Evolutionary conservation across 2,329 filamentous ascomycete genomes (phyloP).

Genomic region (Cordyceps cateniannulata): DNA sequence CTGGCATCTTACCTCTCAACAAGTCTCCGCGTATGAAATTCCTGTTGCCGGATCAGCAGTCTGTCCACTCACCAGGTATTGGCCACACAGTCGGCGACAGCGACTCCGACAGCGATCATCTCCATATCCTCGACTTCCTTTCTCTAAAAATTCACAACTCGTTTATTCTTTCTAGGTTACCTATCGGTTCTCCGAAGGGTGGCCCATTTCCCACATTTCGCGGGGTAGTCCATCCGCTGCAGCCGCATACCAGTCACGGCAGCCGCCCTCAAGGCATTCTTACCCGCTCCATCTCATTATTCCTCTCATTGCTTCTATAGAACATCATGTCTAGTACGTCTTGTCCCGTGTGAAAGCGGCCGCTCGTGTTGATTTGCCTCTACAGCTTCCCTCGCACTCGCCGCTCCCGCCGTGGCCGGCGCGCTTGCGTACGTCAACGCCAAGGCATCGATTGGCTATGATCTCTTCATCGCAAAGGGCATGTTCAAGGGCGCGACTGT

Average conservation of each 20-base stretch:
- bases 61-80: too few species aligned
- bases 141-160: not conserved
- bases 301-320: not conserved
- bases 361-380: not conserved
- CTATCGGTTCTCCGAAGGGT: not conserved
- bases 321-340: not conserved
- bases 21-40: too few species aligned
- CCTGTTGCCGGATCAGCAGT: too few species aligned
- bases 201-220: not conserved
- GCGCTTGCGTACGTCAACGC: conserved; percentile 1
- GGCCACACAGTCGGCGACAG: too few species aligned
- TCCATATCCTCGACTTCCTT: too few species aligned
- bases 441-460: not conserved
- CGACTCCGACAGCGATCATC: too few species aligned
- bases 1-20: too few species aligned
- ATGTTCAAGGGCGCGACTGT: not conserved
- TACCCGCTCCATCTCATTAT: not conserved
- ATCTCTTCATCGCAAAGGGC: not conserved
- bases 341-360: too few species aligned
- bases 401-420: not conserved
- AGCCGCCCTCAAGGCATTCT: not conserved
- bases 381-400: not conserved
- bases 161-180: not conserved
- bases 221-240: not conserved
- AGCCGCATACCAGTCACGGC: not conserved